Evolutionary conservation across 1,139 yeast genomes (phyloP).

Genomic region (Neolecta irregularis): DNA sequence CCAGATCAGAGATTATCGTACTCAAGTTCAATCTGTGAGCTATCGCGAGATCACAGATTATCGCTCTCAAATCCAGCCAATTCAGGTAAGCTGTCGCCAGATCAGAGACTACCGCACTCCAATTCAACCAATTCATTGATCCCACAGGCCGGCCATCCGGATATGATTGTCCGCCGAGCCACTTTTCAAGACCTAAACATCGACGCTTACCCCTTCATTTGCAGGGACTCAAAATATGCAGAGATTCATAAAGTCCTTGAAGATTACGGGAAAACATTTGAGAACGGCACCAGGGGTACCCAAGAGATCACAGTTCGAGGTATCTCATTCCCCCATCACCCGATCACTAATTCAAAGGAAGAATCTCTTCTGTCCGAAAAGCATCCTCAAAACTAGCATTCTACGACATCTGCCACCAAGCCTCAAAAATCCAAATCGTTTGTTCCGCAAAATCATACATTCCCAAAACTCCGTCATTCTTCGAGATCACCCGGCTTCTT

Average conservation of each 20-base stretch:
- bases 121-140: no score
- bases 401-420: slow-evolving; percentile 2
- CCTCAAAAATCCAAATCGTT: slow-evolving; percentile 4
- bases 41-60: no score
- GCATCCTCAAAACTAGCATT: slow-evolving; percentile 3
- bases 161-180: neutral
- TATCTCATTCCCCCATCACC: neutral
- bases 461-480: neutral
- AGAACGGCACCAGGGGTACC: slow-evolving; percentile 1
- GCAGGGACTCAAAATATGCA: neutral
- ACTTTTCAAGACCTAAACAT: neutral
- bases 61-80: no score
- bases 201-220: neutral
- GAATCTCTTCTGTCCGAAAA: neutral
- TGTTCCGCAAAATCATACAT: slow-evolving; percentile 1
- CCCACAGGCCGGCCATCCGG: no score
- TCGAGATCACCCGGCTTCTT: neutral
- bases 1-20: no score
- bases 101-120: no score
- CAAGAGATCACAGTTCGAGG: slow-evolving; percentile 3
- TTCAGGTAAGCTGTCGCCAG: no score
- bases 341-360: neutral
- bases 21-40: no score
- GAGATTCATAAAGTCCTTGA: neutral
- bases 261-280: neutral